Percentiles rank a stretch among this genome's conserved stretches.
Evolutionary conservation across 352 stramenopile genomes (phyloP).

Genomic region (Pythium phragmiticola): DNA sequence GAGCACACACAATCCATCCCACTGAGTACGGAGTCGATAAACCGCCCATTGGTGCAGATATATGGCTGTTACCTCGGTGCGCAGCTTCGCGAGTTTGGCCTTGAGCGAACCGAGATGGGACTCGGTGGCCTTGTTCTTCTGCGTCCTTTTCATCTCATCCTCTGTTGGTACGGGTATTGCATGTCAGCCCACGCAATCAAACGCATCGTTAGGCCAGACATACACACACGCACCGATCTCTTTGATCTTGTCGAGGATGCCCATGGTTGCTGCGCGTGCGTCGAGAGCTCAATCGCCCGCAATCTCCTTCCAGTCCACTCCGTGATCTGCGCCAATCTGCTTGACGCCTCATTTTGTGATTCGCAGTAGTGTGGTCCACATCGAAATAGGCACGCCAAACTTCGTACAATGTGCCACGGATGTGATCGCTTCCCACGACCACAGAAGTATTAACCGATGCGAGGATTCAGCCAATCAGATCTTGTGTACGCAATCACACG

Average conservation of each 20-base stretch:
- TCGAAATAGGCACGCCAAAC: not conserved
- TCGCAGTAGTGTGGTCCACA: conserved; percentile 19
- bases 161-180: conserved; percentile 38
- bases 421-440: not conserved
- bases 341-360: not conserved
- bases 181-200: conserved; percentile 2
- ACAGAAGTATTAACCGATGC: conserved; percentile 18
- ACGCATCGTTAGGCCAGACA: not conserved
- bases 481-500: conserved; percentile 4
- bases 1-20: not conserved
- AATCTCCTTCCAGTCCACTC: conserved; percentile 4
- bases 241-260: conserved; percentile 93
- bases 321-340: conserved; percentile 11
- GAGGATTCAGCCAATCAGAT: conserved; percentile 15
- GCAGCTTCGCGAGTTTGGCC: conserved; percentile 98
- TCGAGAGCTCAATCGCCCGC: not conserved
- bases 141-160: conserved; percentile 96
- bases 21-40: not conserved
- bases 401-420: not conserved
- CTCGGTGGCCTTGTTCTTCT: conserved; percentile 98
- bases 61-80: conserved; percentile 82
- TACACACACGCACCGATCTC: conserved; percentile 79
- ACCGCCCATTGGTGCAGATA: not conserved
- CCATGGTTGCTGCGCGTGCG: conserved; percentile 60
- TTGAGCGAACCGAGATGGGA: conserved; percentile 94